A percentile compares a stretch with the other conserved stretches of the same genome.
Evolutionary conservation across 2,329 filamentous ascomycete genomes (phyloP).

Genomic region (Pezicula neosporulosa): DNA sequence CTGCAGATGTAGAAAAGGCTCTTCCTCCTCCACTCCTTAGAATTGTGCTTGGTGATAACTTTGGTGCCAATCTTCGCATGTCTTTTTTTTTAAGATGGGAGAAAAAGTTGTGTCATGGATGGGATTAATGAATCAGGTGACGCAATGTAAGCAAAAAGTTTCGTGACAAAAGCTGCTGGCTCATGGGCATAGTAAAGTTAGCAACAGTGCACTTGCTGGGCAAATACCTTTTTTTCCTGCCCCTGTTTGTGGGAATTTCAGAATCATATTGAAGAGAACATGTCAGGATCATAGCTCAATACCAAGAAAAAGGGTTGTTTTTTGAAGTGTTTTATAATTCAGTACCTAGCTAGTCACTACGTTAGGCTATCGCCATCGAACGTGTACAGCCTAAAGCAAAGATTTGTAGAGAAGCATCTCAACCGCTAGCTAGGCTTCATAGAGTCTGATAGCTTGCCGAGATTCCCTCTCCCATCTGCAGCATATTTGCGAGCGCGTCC

Average conservation of each 20-base stretch:
- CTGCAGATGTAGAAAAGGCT: neutral
- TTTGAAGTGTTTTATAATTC: conserved; percentile 19
- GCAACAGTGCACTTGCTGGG: too few relatives aligned
- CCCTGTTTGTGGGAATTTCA: too few relatives aligned
- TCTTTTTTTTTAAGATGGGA: too few relatives aligned
- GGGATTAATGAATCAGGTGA: neutral
- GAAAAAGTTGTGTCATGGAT: neutral
- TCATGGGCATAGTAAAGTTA: too few relatives aligned
- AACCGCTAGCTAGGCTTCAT: conserved; percentile 8
- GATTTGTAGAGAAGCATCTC: conserved; percentile 13
- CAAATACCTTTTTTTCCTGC: too few relatives aligned
- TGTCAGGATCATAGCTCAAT: too few relatives aligned
- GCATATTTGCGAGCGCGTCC: conserved; percentile 9
- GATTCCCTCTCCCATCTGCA: conserved; percentile 5
- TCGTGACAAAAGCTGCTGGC: too few relatives aligned
- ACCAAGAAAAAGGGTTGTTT: conserved; percentile 1
- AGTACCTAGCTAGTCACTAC: conserved; percentile 13
- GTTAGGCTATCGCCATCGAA: conserved; percentile 4
- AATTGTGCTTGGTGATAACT: neutral
- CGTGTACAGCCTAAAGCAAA: conserved; percentile 13
- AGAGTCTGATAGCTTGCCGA: conserved; percentile 11
- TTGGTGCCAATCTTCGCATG: too few relatives aligned
- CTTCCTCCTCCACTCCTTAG: neutral
- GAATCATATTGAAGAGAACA: too few relatives aligned
- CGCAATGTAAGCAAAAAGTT: too few relatives aligned